These are phyloP conservation scores for Pyrus pyrifolia DNA, from an alignment of 306 rosid genomes.

Conservation along the genomic window DNA sequence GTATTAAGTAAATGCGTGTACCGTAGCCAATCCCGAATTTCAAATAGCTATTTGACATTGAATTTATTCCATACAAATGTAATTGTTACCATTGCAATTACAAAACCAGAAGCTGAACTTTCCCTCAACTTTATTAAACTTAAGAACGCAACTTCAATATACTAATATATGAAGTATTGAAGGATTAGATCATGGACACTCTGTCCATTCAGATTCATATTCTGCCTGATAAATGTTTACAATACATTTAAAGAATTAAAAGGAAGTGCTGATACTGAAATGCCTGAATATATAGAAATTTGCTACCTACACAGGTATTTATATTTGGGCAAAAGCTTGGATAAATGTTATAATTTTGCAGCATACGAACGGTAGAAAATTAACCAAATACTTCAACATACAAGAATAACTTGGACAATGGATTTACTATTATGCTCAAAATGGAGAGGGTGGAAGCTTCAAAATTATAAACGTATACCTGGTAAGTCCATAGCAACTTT, in stretches of 20 bases:
- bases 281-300: neutral
- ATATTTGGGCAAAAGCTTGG: neutral
- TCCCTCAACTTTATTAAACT: neutral
- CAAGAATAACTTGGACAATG: neutral
- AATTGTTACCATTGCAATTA: neutral
- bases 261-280: neutral
- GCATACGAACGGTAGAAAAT: neutral
- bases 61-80: neutral
- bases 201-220: neutral
- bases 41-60: neutral
- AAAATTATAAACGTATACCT: conserved; percentile 41
- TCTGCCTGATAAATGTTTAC: neutral
- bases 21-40: neutral
- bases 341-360: neutral
- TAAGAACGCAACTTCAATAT: neutral
- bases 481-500: conserved; percentile 77
- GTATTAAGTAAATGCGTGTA: no score
- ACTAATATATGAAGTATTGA: neutral
- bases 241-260: neutral
- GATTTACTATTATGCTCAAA: neutral
- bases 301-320: neutral
- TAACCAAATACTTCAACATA: neutral
- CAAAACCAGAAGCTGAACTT: neutral
- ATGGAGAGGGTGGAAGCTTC: neutral
- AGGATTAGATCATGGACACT: neutral